Evolutionary conservation across 352 stramenopile genomes (phyloP).

Genomic region (Phytophthora citricola): DNA sequence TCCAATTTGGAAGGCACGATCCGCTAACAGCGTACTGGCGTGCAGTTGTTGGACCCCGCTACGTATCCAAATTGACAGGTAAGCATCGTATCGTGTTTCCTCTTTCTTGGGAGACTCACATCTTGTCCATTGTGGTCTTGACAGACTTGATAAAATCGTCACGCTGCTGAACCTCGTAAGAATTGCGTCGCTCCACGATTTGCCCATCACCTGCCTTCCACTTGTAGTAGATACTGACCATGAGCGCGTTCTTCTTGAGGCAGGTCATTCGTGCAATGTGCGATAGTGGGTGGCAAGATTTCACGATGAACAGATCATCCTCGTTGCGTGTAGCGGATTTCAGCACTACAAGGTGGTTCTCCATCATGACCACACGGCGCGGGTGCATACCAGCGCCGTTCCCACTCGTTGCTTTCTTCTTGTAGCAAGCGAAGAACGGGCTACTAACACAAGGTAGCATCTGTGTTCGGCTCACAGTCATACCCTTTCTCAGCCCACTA

Average conservation of each 20-base stretch:
- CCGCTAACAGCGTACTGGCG: not conserved
- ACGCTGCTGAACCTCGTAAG: constrained; percentile 88
- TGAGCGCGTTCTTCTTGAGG: constrained; percentile 89
- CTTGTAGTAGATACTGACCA: constrained; percentile 91
- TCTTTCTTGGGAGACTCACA: constrained; percentile 32
- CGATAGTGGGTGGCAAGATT: constrained; percentile 75
- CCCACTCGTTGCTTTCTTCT: constrained; percentile 66
- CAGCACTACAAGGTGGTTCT: constrained; percentile 83
- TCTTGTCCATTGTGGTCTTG: constrained; percentile 83
- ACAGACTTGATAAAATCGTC: constrained; percentile 89
- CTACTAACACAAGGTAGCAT: constrained; percentile 75
- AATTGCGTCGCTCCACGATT: constrained; percentile 69
- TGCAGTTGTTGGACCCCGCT: too few species aligned
- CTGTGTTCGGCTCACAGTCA: constrained; percentile 70
- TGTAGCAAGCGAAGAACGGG: constrained; percentile 88
- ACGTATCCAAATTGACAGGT: too few species aligned
- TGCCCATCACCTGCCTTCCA: constrained; percentile 54
- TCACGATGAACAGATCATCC: constrained; percentile 80
- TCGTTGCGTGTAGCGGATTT: constrained; percentile 69
- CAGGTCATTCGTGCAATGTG: constrained; percentile 87
- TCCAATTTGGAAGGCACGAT: not conserved
- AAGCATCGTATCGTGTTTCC: too few species aligned
- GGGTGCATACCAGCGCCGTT: constrained; percentile 48
- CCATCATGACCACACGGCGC: constrained; percentile 66
- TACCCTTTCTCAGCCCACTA: constrained; percentile 63